Percentiles rank a stretch among this genome's conserved stretches.
These are phyloP conservation scores for Phaffomyces thermotolerans DNA, from an alignment of 805 yeast genomes.

Conservation along the genomic window DNA sequence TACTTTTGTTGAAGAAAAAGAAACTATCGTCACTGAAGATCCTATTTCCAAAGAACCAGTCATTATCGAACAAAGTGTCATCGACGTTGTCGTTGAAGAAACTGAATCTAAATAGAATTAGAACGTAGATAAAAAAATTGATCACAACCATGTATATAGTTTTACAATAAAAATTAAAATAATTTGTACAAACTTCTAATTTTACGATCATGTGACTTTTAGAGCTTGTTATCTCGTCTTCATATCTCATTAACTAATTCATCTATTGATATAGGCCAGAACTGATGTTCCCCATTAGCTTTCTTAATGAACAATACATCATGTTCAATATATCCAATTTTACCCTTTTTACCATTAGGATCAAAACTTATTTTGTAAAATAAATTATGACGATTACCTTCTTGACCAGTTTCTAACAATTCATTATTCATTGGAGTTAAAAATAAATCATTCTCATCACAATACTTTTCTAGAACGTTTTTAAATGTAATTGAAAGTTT, in stretches of 20 bases:
- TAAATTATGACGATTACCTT: conserved; percentile 21
- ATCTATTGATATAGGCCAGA: conserved; percentile 34
- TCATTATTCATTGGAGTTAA: conserved; percentile 14
- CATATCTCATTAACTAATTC: conserved; percentile 10
- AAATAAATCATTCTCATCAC: conserved; percentile 40
- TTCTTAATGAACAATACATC: conserved; percentile 54
- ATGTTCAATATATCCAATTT: conserved; percentile 46
- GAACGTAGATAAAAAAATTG: background rate
- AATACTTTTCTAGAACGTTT: conserved; percentile 59
- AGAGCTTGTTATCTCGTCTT: no score
- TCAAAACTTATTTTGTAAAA: conserved; percentile 35
- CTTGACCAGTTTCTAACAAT: conserved; percentile 27
- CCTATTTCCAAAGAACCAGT: no score
- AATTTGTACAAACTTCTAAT: background rate
- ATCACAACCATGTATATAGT: background rate
- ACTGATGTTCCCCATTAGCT: background rate
- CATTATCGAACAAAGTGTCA: background rate
- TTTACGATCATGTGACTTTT: no score
- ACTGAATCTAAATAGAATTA: background rate
- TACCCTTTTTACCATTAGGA: conserved; percentile 26
- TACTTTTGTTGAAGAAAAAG: background rate
- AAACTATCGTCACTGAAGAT: background rate
- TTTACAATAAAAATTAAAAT: background rate
- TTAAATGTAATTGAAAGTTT: conserved; percentile 44
- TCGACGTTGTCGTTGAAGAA: background rate